phyloP scores from a whole-genome alignment of 169 alveolate species.

The Amoebophrya sp. region DNA sequence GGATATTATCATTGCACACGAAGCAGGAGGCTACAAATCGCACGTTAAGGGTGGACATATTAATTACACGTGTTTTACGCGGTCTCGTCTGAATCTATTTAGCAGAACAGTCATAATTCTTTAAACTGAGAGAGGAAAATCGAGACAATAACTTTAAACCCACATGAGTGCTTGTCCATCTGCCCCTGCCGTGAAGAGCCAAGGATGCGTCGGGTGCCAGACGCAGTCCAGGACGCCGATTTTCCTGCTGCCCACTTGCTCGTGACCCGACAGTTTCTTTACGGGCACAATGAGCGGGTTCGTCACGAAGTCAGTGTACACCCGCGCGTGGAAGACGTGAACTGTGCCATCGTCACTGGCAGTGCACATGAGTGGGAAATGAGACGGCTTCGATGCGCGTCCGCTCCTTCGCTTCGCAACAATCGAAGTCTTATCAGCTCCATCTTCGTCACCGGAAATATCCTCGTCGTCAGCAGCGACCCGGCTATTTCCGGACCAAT shows the following conservation, averaged over 20 bases:
- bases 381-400: neutral
- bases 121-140: too few relatives aligned
- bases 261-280: slow-evolving; percentile 59
- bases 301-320: slow-evolving; percentile 61
- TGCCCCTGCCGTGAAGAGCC: slow-evolving; percentile 15
- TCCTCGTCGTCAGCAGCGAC: neutral
- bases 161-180: slow-evolving; percentile 9
- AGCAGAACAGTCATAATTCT: too few relatives aligned
- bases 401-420: neutral
- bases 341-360: slow-evolving; percentile 50
- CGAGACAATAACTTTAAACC: neutral
- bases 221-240: neutral
- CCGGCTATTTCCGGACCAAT: neutral
- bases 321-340: slow-evolving; percentile 73
- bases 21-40: too few relatives aligned
- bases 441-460: neutral
- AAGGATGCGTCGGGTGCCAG: slow-evolving; percentile 22
- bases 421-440: neutral
- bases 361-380: slow-evolving; percentile 36
- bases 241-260: slow-evolving; percentile 49
- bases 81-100: too few relatives aligned
- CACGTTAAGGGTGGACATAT: too few relatives aligned
- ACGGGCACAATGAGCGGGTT: slow-evolving; percentile 77
- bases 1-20: too few relatives aligned
- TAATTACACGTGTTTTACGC: too few relatives aligned